phyloP scores from a whole-genome alignment of 2,329 filamentous ascomycete species.

The Sordariomycetes sp. region DNA sequence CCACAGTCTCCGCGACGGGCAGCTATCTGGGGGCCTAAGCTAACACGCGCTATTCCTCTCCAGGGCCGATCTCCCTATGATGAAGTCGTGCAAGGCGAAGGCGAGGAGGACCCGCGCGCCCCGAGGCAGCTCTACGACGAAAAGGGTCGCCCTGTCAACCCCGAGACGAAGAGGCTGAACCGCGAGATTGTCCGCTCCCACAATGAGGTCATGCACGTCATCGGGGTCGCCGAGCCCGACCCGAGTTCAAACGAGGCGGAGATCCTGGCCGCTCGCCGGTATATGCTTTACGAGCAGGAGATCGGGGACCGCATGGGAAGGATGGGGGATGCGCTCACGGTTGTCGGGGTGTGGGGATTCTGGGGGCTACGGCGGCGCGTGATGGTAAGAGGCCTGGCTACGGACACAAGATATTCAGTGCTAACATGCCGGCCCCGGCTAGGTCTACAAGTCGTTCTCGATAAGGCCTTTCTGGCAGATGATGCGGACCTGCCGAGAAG shows the following conservation, averaged over 20 bases:
- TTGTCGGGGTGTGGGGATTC: conserved; percentile 36
- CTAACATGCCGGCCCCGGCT: not conserved
- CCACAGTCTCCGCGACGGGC: not conserved
- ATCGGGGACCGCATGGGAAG: conserved; percentile 25
- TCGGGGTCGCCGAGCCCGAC: conserved; percentile 47
- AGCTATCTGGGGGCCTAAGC: not conserved
- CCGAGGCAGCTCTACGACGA: conserved; percentile 38
- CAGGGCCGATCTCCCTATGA: conserved; percentile 49
- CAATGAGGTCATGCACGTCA: conserved; percentile 51
- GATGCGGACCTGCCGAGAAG: conserved; percentile 13
- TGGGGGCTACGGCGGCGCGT: conserved; percentile 39
- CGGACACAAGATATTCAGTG: not conserved
- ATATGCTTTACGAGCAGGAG: conserved; percentile 25
- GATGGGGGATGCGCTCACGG: conserved; percentile 19
- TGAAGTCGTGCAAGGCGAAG: conserved; percentile 37
- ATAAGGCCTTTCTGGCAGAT: conserved; percentile 33
- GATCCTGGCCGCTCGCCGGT: conserved; percentile 19
- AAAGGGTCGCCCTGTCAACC: conserved; percentile 41
- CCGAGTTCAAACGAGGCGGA: conserved; percentile 24
- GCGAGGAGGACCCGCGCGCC: conserved; percentile 23
- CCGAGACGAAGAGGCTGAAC: conserved; percentile 38
- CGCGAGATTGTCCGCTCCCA: conserved; percentile 44
- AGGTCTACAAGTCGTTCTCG: conserved; percentile 39
- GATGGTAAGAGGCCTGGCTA: conserved; percentile 21
- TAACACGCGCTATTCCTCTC: not conserved